Conservation (phyloP, 352 stramenopile species). For the Phytopythium cucurbitacearum region DNA sequence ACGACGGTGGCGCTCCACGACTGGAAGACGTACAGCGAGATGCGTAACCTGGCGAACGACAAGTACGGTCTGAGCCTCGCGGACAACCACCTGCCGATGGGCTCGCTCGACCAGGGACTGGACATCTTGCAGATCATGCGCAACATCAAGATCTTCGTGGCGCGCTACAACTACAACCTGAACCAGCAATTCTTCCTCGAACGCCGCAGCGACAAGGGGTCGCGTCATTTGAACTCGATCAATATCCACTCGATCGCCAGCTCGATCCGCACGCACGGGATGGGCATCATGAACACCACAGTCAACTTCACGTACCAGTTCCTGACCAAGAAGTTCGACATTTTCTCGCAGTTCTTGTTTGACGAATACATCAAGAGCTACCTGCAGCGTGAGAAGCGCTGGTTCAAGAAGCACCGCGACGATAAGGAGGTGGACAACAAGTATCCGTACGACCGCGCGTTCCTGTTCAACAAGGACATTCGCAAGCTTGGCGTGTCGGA, state of each 20-base stretch:
- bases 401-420: slow-evolving; percentile 91
- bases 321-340: slow-evolving; percentile 89
- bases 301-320: slow-evolving; percentile 97
- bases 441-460: slow-evolving; percentile 90
- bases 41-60: slow-evolving; percentile 91
- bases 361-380: slow-evolving; percentile 95
- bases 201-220: slow-evolving; percentile 85
- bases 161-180: slow-evolving; percentile 93
- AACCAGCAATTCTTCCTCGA: slow-evolving; percentile 96
- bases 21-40: slow-evolving; percentile 94
- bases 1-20: slow-evolving; percentile 94
- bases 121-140: slow-evolving; percentile 96
- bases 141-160: slow-evolving; percentile 92
- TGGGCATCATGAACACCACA: slow-evolving; percentile 94
- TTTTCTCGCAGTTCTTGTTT: slow-evolving; percentile 91
- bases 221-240: slow-evolving; percentile 91
- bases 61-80: slow-evolving; percentile 90
- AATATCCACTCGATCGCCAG: slow-evolving; percentile 90
- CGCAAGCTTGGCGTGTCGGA: slow-evolving; percentile 84
- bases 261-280: slow-evolving; percentile 92
- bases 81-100: slow-evolving; percentile 93
- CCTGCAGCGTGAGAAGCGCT: slow-evolving; percentile 90
- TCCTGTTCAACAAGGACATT: slow-evolving; percentile 92
- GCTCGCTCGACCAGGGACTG: slow-evolving; percentile 87
- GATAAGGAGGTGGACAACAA: slow-evolving; percentile 88